Conservation (phyloP, 495 filamentous ascomycete species). For the Neurospora pannonica region DNA sequence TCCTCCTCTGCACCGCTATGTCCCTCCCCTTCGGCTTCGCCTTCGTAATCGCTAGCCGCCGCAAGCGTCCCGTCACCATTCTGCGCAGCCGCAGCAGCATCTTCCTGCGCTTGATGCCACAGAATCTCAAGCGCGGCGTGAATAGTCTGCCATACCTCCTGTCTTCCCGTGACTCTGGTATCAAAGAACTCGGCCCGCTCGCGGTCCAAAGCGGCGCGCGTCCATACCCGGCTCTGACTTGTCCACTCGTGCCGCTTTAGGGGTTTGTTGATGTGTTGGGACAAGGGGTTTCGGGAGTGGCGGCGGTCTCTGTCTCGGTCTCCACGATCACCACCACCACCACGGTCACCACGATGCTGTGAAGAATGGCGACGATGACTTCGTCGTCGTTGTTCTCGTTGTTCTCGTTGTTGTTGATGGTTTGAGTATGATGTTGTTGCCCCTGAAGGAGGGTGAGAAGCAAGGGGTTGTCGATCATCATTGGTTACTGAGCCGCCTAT, state of each 20-base stretch:
- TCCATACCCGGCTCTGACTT: slow-evolving; percentile 36
- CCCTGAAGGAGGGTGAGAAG: neutral
- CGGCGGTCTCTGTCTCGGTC: slow-evolving; percentile 7
- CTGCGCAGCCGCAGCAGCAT: slow-evolving; percentile 17
- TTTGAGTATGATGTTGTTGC: neutral
- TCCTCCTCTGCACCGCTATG: slow-evolving; percentile 1
- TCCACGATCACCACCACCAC: neutral
- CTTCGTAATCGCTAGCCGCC: slow-evolving; percentile 12
- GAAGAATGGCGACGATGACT: neutral
- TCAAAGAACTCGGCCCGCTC: slow-evolving; percentile 66
- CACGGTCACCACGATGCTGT: neutral
- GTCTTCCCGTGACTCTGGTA: slow-evolving; percentile 66
- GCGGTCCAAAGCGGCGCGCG: slow-evolving; percentile 29
- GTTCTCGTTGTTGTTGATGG: neutral
- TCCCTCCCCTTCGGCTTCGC: slow-evolving; percentile 8
- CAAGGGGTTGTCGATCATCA: slow-evolving; percentile 12
- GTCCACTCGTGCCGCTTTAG: slow-evolving; percentile 40
- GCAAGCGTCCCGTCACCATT: slow-evolving; percentile 4
- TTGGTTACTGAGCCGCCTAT: neutral
- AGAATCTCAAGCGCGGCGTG: slow-evolving; percentile 55
- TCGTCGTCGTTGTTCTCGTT: neutral
- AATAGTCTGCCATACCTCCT: slow-evolving; percentile 72
- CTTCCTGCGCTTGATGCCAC: slow-evolving; percentile 22
- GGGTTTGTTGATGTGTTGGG: slow-evolving; percentile 42
- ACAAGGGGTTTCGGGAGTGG: slow-evolving; percentile 12